Evolutionary conservation across 2,329 filamentous ascomycete species (phyloP).

Genomic region (Xylariales sp.): DNA sequence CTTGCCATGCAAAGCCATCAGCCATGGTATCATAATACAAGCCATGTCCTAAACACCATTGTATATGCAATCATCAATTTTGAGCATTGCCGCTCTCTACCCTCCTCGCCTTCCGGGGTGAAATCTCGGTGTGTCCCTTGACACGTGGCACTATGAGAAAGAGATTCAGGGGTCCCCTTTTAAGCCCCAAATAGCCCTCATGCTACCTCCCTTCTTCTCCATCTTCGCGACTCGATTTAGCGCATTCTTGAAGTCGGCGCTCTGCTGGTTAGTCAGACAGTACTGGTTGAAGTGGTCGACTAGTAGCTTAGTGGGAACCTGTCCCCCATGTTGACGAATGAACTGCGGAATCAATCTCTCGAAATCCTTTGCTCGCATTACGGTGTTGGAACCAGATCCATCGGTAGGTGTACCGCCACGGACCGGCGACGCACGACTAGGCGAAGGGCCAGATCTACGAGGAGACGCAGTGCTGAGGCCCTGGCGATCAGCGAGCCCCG

Average conservation of each 20-base stretch:
- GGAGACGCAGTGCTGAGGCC: constrained; percentile 24
- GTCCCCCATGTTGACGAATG: constrained; percentile 70
- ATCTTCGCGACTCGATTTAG: constrained; percentile 71
- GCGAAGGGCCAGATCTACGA: not conserved
- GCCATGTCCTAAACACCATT: too few species aligned
- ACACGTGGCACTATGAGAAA: too few species aligned
- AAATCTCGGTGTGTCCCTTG: too few species aligned
- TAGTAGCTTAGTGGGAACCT: constrained; percentile 76
- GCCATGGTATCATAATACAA: too few species aligned
- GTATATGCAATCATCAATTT: too few species aligned
- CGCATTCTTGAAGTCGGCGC: constrained; percentile 76
- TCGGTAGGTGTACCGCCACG: constrained; percentile 29
- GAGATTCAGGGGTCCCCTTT: constrained; percentile 25
- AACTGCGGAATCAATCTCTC: constrained; percentile 72
- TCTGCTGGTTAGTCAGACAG: constrained; percentile 64
- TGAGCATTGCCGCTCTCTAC: too few species aligned
- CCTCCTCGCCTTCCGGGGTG: too few species aligned
- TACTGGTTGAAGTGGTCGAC: constrained; percentile 86
- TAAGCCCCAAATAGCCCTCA: constrained; percentile 51
- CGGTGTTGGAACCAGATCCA: constrained; percentile 33
- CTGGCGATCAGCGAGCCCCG: constrained; percentile 54
- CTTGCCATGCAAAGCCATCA: too few species aligned
- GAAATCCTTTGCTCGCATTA: constrained; percentile 56
- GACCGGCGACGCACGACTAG: constrained; percentile 20
- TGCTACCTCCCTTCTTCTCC: constrained; percentile 51